Evolutionary conservation across 257 asterid species (phyloP), one percentile per base, ranked within the genome.

Genomic region (Scutellaria galericulata): DNA sequence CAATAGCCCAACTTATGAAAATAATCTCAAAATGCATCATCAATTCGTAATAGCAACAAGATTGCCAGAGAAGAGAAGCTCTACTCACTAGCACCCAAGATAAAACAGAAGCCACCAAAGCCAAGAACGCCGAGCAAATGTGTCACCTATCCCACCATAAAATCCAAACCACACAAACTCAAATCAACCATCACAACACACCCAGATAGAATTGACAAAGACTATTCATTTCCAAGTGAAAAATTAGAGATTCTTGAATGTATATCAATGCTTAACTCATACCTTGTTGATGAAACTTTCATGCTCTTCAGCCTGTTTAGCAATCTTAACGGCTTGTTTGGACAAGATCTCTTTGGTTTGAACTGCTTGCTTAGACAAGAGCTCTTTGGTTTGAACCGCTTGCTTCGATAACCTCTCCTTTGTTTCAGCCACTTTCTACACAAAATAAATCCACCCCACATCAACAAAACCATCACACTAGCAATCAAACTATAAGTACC

Each of bases 271-370:
- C 40, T 66, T 31, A 20, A 62, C 5, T 31, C 37, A 31, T 7
- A 46, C 99, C 96, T 95, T 95, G 73, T 87, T 90, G 75, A 95
- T 88, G 83, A 95, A 89, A 39, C 87, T 84, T 79, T 92, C 98
- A 46, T 95, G 99, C 73, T 90, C 99, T 79, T 90, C 98, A 70
- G 99, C 99, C 85, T 88, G 92, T 65, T 86, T 88, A 18, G 99
- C 99, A 51, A 95, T 95, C 89, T 80, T 80, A 24, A 52, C 48
- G 6, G 84, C 84, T 61, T 80, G 83, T 65, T 79, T 79, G 40
- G 83, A 78, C 81, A 93, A 83, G 68, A 93, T 87, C 96, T 83
- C 78, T 40, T 86, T 90, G 44, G 92, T 89, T 72, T 85, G 80
- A 73, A 76, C 84, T 52, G 86, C 86, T 83, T 79, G 87, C 48